Evolutionary conservation across 371 early-diverging fungal species (phyloP).

Genomic region (Mucor piriformis): DNA sequence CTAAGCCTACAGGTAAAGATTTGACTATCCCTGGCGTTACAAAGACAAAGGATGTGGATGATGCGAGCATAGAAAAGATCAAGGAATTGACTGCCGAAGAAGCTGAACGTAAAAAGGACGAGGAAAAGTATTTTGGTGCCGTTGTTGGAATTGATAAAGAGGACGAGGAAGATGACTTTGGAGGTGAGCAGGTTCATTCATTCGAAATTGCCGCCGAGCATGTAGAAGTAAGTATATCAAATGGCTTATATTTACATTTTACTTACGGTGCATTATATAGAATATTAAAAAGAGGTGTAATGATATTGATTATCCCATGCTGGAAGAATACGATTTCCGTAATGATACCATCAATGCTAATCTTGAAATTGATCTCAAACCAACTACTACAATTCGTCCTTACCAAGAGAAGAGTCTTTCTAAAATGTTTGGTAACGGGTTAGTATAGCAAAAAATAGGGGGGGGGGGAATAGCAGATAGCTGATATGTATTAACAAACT

Average conservation of each 20-base stretch:
- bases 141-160: slow-evolving; percentile 66
- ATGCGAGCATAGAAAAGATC: slow-evolving; percentile 19
- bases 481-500: too few relatives aligned
- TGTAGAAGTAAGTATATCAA: slow-evolving; percentile 70
- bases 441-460: slow-evolving; percentile 59
- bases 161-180: slow-evolving; percentile 72
- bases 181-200: slow-evolving; percentile 74
- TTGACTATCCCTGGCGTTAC: slow-evolving; percentile 60
- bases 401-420: slow-evolving; percentile 99
- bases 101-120: slow-evolving; percentile 41
- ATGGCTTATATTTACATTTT: background rate
- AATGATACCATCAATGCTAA: slow-evolving; percentile 87
- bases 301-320: slow-evolving; percentile 95
- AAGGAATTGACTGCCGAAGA: slow-evolving; percentile 30
- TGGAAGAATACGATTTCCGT: slow-evolving; percentile 99
- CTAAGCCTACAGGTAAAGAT: slow-evolving; percentile 65
- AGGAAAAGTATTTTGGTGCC: slow-evolving; percentile 61
- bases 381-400: slow-evolving; percentile 94
- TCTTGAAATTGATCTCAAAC: slow-evolving; percentile 95
- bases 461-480: slow-evolving; percentile 57
- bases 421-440: slow-evolving; percentile 99
- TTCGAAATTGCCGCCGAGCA: slow-evolving; percentile 86
- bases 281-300: slow-evolving; percentile 93
- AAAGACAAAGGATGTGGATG: slow-evolving; percentile 42
- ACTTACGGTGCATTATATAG: too few relatives aligned